Evolutionary conservation across 2,329 filamentous ascomycete genomes (phyloP), one percentile per base, ranked within the genome.

Genomic region (Proliferodiscus dingleyae): DNA sequence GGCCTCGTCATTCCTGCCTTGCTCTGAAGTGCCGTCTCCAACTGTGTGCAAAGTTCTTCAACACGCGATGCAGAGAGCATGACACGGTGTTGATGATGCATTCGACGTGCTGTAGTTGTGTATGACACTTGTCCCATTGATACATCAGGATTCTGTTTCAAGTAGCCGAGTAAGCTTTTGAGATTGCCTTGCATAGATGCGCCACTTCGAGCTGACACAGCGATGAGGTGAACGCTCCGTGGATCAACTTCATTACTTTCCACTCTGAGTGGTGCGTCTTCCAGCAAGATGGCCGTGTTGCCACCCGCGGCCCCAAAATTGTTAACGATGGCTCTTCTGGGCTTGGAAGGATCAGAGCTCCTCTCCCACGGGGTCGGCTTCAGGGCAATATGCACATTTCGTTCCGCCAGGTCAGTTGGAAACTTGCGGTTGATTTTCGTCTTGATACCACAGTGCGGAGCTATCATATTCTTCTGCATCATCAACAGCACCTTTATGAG

Each of bases 11-110:
- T 40, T 34, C 51, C 41, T 29, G 51, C 51, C n/a, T 44, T 41
- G 30, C n/a, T n/a, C n/a, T 47, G 28, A 15, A 44, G 28, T 18
- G 9, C 7, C 8, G 7, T 24, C 5, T 18, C 18, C 22, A 36
- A 9, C n/a, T 19, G n/a, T 10, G 4, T 7, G 9, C 5, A 19
- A 4, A 19, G 11, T 21, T 32, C 11, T 15, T 36, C 16, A 8
- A 16, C 19, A 21, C 22, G 8, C 16, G 19, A 19, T 5, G 5
- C 13, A 18, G 4, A 16, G 19, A 18, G n/a, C 15, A 15, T 3
- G 8, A 36, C 67, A 10, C 77, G 71, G 66, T 73, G 74, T 54
- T 71, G 67, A 61, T 80, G 73, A 53, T 83, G 80, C 6, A 76
- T 72, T 37, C 75, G 74, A 13, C 81, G 73, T 5, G 52, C 51